Percentiles rank a stretch among this genome's conserved stretches.
Evolutionary conservation across 2,329 filamentous ascomycete genomes (phyloP).

Genomic region (Arachnopeziza araneosa): DNA sequence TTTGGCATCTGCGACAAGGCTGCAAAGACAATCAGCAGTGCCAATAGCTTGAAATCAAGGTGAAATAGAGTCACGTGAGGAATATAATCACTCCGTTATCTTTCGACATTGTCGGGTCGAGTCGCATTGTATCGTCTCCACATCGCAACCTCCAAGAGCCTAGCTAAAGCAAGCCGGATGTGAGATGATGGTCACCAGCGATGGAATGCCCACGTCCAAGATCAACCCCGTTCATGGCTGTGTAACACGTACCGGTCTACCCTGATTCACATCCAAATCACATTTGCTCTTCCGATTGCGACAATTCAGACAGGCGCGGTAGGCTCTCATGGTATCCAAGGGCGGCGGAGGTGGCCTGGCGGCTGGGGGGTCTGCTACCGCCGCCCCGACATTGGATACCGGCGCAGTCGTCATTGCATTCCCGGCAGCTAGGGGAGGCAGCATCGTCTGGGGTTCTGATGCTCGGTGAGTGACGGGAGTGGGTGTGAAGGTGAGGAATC

Average conservation of each 20-base stretch:
- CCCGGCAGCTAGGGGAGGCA: not conserved
- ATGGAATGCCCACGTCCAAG: no score
- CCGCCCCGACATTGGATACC: not conserved
- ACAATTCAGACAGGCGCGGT: slow-evolving; percentile 31
- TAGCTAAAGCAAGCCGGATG: no score
- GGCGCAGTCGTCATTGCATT: not conserved
- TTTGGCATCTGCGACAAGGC: slow-evolving; percentile 31
- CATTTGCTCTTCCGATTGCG: slow-evolving; percentile 30
- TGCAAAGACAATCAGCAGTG: slow-evolving; percentile 2
- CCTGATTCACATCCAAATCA: slow-evolving; percentile 28
- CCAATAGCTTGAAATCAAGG: not conserved
- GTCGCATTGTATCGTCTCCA: no score
- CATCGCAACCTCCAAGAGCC: no score
- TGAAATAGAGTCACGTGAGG: not conserved
- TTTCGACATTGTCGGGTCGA: no score
- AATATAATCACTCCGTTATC: no score
- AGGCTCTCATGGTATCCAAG: slow-evolving; percentile 29
- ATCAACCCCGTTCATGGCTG: not conserved
- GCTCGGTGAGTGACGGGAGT: not conserved
- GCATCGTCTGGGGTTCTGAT: not conserved
- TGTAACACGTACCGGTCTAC: slow-evolving; percentile 26
- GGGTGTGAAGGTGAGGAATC: not conserved
- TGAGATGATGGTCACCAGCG: no score
- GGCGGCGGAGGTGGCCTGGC: slow-evolving; percentile 11
- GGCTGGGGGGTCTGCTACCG: not conserved